These are phyloP conservation scores for Plasmodium gonderi DNA, from an alignment of 169 alveolate species.

Conservation along the genomic window DNA sequence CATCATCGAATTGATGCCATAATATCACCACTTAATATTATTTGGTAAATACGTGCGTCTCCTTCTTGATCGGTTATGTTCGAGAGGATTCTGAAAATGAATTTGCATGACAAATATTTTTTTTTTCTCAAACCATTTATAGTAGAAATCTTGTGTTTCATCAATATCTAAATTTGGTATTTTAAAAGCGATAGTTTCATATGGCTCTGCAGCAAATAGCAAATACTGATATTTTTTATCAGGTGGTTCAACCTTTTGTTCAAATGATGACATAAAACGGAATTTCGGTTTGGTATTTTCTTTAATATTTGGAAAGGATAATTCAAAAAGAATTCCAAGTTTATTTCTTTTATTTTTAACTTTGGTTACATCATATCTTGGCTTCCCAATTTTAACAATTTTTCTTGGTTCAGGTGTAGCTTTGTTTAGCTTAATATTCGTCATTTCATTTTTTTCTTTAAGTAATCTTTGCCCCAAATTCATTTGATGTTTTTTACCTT, in stretches of 20 bases:
- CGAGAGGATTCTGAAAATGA: constrained; percentile 81
- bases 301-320: constrained; percentile 95
- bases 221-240: constrained; percentile 96
- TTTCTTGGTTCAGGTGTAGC: constrained; percentile 72
- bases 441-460: constrained; percentile 92
- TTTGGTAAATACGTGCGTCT: constrained; percentile 22
- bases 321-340: constrained; percentile 95
- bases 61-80: constrained; percentile 6
- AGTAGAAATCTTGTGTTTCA: constrained; percentile 90
- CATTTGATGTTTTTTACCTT: constrained; percentile 97
- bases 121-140: constrained; percentile 94
- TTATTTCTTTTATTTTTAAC: constrained; percentile 94
- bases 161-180: constrained; percentile 95
- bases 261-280: constrained; percentile 98
- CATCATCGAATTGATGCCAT: neutral
- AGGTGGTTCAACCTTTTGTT: constrained; percentile 93
- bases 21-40: constrained; percentile 21
- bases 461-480: constrained; percentile 96
- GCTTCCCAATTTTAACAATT: constrained; percentile 95
- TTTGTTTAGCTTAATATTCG: constrained; percentile 41
- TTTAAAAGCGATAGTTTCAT: constrained; percentile 97
- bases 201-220: constrained; percentile 98
- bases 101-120: constrained; percentile 93
- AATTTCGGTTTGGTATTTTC: constrained; percentile 88
- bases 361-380: constrained; percentile 97